Percentiles rank a stretch among this genome's conserved stretches.
Evolutionary conservation across 768 basidiomycete species (phyloP).

Genomic region (Phylloporus sp.): DNA sequence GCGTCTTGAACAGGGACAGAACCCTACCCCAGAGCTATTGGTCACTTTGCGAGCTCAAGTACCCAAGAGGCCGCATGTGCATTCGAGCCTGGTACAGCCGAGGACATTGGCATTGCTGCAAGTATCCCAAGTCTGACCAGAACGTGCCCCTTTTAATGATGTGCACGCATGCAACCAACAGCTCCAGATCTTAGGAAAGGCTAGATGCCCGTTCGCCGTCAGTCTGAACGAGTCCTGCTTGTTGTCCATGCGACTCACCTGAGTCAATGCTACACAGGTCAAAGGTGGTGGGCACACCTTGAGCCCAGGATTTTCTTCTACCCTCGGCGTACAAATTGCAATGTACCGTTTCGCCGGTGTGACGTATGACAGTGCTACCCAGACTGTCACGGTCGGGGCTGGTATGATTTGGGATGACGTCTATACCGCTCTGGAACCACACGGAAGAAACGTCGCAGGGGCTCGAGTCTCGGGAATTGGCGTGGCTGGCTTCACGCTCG

Average conservation of each 20-base stretch:
- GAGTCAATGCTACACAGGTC: conserved; percentile 35
- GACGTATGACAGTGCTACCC: conserved; percentile 35
- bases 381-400: conserved; percentile 39
- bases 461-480: conserved; percentile 57
- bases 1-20: conserved; percentile 14
- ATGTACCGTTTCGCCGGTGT: conserved; percentile 48
- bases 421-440: conserved; percentile 49
- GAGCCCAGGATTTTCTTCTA: conserved; percentile 59
- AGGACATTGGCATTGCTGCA: conserved; percentile 52
- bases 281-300: conserved; percentile 60
- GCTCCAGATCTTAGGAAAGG: conserved; percentile 46
- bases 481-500: conserved; percentile 55
- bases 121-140: conserved; percentile 1
- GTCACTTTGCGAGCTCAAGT: conserved; percentile 50
- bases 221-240: conserved; percentile 8
- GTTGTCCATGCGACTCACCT: neutral
- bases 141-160: neutral
- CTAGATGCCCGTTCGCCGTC: conserved; percentile 53
- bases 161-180: conserved; percentile 16
- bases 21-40: conserved; percentile 39
- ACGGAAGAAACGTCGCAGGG: conserved; percentile 54
- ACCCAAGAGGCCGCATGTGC: conserved; percentile 45
- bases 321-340: conserved; percentile 54
- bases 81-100: conserved; percentile 53
- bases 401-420: conserved; percentile 65